Evolutionary conservation across 352 stramenopile genomes (phyloP).

Genomic region (Phytophthora sp.): DNA sequence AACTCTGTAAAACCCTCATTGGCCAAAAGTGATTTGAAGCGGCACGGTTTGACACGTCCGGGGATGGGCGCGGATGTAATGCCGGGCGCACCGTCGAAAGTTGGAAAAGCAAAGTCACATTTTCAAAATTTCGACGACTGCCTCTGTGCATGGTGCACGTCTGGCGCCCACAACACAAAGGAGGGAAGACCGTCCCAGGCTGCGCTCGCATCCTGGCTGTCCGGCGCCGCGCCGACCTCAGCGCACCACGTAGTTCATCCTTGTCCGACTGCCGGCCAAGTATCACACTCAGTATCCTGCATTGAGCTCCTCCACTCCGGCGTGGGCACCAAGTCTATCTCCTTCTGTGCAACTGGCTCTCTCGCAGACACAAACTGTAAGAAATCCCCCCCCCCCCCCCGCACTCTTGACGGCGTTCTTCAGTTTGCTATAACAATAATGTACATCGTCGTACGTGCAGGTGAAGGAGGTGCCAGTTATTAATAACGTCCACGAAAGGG

Average conservation of each 20-base stretch:
- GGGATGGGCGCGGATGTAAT: conserved; percentile 20
- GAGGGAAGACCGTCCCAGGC: conserved; percentile 16
- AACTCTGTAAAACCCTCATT: background rate
- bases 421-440: too few relatives aligned
- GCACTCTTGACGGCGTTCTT: background rate
- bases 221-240: conserved; percentile 1
- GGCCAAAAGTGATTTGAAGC: conserved; percentile 12
- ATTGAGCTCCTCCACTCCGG: background rate
- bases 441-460: too few relatives aligned
- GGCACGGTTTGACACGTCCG: conserved; percentile 6
- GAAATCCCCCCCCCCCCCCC: too few relatives aligned
- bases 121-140: too few relatives aligned
- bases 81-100: too few relatives aligned
- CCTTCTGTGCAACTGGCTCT: conserved; percentile 15
- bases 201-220: conserved; percentile 2
- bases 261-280: background rate
- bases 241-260: conserved; percentile 11
- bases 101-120: too few relatives aligned
- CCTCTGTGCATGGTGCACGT: conserved; percentile 6
- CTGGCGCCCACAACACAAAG: conserved; percentile 25
- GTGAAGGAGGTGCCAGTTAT: too few relatives aligned
- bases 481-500: too few relatives aligned
- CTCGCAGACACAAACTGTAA: too few relatives aligned
- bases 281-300: background rate
- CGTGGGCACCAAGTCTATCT: background rate